Evolutionary conservation across 148 eudicot species (phyloP).

Genomic region (Dysphania ambrosioides): DNA sequence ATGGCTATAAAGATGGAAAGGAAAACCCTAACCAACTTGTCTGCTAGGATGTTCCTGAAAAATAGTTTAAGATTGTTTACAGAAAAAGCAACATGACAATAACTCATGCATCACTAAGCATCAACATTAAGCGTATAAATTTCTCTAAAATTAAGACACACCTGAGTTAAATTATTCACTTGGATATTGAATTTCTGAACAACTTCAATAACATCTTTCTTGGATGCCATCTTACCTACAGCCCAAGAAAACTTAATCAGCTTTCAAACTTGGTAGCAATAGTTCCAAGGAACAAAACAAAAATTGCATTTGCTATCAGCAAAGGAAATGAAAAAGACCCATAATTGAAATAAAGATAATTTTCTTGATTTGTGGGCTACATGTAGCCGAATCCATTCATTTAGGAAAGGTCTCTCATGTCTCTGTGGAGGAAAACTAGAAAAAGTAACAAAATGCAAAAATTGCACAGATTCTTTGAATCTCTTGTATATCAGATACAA

Average conservation of each 20-base stretch:
- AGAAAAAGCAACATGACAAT: background rate
- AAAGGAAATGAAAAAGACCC: background rate
- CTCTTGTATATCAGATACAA: background rate
- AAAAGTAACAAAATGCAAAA: background rate
- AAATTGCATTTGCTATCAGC: constrained; percentile 4
- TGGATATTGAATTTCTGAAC: constrained; percentile 85
- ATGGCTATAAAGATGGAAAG: background rate
- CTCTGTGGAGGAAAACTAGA: background rate
- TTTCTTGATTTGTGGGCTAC: background rate
- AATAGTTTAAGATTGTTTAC: background rate
- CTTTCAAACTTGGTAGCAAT: background rate
- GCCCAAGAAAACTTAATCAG: constrained; percentile 23
- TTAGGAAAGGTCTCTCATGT: background rate
- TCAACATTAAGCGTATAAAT: background rate
- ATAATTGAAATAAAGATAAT: background rate
- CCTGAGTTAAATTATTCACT: constrained; percentile 96
- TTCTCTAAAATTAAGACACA: constrained; percentile 22
- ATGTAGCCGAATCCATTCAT: background rate
- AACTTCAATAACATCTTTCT: constrained; percentile 58
- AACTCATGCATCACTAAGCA: background rate
- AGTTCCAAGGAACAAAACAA: background rate
- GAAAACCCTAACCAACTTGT: background rate
- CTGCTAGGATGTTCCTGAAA: background rate
- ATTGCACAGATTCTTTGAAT: background rate
- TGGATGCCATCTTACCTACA: constrained; percentile 62